Conservation (phyloP, 2,329 filamentous ascomycete genomes). For the Xylariaceae sp. region DNA sequence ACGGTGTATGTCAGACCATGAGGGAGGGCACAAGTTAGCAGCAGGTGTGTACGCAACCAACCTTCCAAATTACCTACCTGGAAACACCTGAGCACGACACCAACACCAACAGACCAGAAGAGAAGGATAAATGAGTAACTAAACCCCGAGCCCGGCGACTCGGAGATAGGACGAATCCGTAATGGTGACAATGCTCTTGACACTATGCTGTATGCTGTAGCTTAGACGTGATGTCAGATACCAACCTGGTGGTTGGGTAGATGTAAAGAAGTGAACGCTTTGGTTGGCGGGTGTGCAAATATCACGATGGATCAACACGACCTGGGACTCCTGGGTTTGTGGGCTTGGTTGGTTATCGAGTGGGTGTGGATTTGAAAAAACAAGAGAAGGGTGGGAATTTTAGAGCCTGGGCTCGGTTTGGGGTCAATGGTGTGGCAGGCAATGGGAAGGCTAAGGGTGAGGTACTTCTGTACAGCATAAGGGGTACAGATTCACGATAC, state of each 20-base stretch:
- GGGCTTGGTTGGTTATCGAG: constrained; percentile 26
- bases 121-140: constrained; percentile 16
- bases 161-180: constrained; percentile 17
- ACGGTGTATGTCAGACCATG: constrained; percentile 8
- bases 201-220: too few relatives aligned
- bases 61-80: too few relatives aligned
- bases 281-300: constrained; percentile 30
- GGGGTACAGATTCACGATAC: too few relatives aligned
- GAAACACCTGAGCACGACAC: too few relatives aligned
- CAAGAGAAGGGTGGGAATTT: constrained; percentile 24
- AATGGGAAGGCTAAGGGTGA: too few relatives aligned
- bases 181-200: too few relatives aligned
- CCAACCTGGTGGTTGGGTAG: constrained; percentile 26
- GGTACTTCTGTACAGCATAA: too few relatives aligned
- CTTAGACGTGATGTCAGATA: constrained; percentile 30
- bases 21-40: too few relatives aligned
- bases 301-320: constrained; percentile 29
- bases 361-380: constrained; percentile 26
- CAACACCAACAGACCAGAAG: constrained; percentile 6
- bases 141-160: constrained; percentile 19
- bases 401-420: constrained; percentile 6
- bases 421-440: constrained; percentile 3
- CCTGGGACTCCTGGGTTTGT: constrained; percentile 20
- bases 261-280: constrained; percentile 19
- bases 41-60: constrained; percentile 11